phyloP scores from a whole-genome alignment of 495 filamentous ascomycete species.

The Neurospora terricola region DNA sequence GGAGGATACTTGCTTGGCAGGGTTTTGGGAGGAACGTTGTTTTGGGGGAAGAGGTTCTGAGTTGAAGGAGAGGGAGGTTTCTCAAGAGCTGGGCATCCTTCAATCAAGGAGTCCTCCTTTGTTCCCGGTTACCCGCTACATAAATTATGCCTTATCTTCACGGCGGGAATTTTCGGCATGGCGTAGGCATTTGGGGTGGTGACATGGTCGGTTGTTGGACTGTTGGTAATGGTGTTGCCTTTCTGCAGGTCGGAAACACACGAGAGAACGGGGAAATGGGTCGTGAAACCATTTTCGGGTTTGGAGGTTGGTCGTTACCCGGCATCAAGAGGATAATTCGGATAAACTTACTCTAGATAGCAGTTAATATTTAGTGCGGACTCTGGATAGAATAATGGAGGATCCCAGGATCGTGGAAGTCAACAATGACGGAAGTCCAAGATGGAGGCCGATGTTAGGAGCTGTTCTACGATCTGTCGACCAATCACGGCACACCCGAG shows the following conservation, averaged over 20 bases:
- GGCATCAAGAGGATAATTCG: background rate
- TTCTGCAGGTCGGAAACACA: conserved; percentile 6
- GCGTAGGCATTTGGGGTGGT: background rate
- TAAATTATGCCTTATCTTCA: background rate
- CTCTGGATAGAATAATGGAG: background rate
- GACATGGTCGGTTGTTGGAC: background rate
- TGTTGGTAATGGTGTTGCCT: background rate
- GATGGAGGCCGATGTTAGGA: background rate
- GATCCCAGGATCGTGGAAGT: background rate
- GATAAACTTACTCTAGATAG: background rate
- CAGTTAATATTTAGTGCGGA: background rate
- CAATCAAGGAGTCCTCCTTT: background rate
- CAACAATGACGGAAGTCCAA: background rate
- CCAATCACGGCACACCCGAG: background rate
- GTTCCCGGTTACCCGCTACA: background rate
- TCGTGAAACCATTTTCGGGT: background rate
- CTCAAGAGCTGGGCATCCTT: background rate
- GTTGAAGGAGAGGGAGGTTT: background rate
- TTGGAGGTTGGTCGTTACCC: background rate
- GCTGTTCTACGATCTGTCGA: background rate
- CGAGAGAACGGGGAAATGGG: background rate
- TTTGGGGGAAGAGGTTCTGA: conserved; percentile 31
- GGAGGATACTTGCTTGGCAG: conserved; percentile 29
- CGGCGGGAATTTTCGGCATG: background rate
- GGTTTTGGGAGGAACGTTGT: conserved; percentile 27